Evolutionary conservation across 1,139 yeast genomes (phyloP), one percentile per base, ranked within the genome.

Genomic region (Saccharomyces hybrid): DNA sequence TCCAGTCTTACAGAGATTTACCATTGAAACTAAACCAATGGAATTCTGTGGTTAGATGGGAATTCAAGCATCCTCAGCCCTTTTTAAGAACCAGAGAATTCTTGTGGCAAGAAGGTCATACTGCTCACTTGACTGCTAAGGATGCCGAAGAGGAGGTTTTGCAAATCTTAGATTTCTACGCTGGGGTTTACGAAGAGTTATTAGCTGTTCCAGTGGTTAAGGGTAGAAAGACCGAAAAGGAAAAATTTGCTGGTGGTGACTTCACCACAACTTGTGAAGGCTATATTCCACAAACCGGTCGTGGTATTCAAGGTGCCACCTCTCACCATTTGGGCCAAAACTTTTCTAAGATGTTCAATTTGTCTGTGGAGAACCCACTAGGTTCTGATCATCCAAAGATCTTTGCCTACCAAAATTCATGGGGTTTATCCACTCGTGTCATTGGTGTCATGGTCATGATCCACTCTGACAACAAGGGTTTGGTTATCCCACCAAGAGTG

Each of bases 21-120:
- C 99, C 99, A 58, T 79, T 95, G 75, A 88, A 87, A 69, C 81
- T 93, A 70, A 93, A 95, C 78, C 99, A 95, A 76, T 95, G 99
- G 99, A 95, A 95, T 77, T 91, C 98, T 25, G 98, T 95, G 53
- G 99, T 95, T 52, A 86, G 99, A 80, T 95, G 99, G 99, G 99
- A 95, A 76, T 95, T 95, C 78, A 95, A 95, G 78, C 98, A 95
- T 73, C 99, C 99, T 56, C 99, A 95, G 76, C 99, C 99, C 55
- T 95, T 95, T 75, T 78, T 95, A 70, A 88, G 99, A 81, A 95
- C 99, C 14, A 86, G 99, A 77, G 99, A 95, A 75, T 95, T 95
- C 76, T 80, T 95, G 73, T 95, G 99, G 99, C 99, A 95, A 77
- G 99, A 95, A 77, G 99, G 99, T 62, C 99, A 95, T 77, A 95